Conservation (phyloP, 108 stramenopile genomes). For the Aurantiochytrium sp. region DNA sequence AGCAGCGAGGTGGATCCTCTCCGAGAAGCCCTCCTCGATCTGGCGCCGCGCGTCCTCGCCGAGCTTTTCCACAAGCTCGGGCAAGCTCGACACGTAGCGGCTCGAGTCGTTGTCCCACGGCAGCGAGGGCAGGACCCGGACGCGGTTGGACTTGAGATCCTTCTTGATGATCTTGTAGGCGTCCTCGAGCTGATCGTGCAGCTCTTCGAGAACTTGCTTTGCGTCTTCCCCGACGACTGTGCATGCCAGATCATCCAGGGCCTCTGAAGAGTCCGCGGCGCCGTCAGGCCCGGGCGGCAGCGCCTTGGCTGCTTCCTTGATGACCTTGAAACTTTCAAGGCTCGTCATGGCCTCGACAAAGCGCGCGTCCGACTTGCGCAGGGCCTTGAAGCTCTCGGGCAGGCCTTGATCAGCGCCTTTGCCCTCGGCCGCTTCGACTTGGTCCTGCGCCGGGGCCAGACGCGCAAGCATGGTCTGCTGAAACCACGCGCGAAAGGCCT, state of each 20-base stretch:
- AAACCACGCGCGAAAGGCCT: not conserved
- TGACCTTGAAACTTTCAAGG: not conserved
- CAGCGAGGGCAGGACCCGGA: not conserved
- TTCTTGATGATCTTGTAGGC: not conserved
- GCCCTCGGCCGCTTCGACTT: not conserved
- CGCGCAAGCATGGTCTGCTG: not conserved
- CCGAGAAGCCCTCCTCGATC: not conserved
- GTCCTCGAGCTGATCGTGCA: not conserved
- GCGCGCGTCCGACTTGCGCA: not conserved
- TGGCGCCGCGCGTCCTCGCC: not conserved
- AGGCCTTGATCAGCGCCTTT: not conserved
- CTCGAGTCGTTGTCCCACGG: not conserved
- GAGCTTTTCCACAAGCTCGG: constrained; percentile 15
- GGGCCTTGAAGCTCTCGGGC: not conserved
- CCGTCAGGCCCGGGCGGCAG: not conserved
- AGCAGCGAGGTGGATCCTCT: not conserved
- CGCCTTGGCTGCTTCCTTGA: not conserved
- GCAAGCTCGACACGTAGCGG: not conserved
- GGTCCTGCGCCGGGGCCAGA: too few species aligned
- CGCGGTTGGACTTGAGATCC: not conserved
- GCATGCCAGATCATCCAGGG: not conserved
- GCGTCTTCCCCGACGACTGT: not conserved
- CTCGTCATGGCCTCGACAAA: not conserved
- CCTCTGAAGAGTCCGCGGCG: not conserved
- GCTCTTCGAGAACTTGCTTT: not conserved